phyloP scores from a whole-genome alignment of 2,329 filamentous ascomycete species.

The Aspergillus fructus region DNA sequence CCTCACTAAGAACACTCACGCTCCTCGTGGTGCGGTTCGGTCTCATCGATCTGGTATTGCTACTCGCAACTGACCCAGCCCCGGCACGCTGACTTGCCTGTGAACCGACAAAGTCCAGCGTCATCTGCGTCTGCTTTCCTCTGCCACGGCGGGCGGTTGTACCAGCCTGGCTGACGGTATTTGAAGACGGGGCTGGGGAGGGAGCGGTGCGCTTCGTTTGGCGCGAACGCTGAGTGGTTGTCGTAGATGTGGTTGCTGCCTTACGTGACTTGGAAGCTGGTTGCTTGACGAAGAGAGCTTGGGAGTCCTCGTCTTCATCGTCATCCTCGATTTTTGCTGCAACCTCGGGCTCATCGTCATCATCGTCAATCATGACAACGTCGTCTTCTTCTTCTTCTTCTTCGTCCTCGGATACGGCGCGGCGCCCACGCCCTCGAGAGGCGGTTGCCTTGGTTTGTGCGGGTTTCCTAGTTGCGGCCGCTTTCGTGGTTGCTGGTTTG shows the following conservation, averaged over 20 bases:
- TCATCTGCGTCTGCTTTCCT: conserved; percentile 38
- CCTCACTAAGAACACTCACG: conserved; percentile 39
- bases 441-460: conserved; percentile 18
- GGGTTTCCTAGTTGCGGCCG: conserved; percentile 26
- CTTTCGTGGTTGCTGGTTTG: conserved; percentile 35
- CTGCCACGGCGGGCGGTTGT: conserved; percentile 26
- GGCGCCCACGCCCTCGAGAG: conserved; percentile 27
- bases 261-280: conserved; percentile 28
- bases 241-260: conserved; percentile 18
- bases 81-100: conserved; percentile 34
- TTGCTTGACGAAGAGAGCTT: conserved; percentile 44
- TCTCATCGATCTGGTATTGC: conserved; percentile 15
- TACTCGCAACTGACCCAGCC: conserved; percentile 7
- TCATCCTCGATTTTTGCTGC: conserved; percentile 28
- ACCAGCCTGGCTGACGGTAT: conserved; percentile 27
- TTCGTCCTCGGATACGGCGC: conserved; percentile 38
- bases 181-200: conserved; percentile 35
- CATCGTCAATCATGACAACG: conserved; percentile 40
- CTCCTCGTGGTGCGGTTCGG: conserved; percentile 33
- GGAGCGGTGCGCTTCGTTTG: conserved; percentile 27
- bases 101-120: conserved; percentile 42
- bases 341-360: conserved; percentile 29
- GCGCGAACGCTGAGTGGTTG: conserved; percentile 22
- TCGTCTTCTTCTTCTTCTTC: conserved; percentile 40
- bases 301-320: conserved; percentile 34